Evolutionary conservation across 73 alveolate genomes (phyloP), one percentile per base, ranked within the genome.

Genomic region (Paramecium pentaurelia): DNA sequence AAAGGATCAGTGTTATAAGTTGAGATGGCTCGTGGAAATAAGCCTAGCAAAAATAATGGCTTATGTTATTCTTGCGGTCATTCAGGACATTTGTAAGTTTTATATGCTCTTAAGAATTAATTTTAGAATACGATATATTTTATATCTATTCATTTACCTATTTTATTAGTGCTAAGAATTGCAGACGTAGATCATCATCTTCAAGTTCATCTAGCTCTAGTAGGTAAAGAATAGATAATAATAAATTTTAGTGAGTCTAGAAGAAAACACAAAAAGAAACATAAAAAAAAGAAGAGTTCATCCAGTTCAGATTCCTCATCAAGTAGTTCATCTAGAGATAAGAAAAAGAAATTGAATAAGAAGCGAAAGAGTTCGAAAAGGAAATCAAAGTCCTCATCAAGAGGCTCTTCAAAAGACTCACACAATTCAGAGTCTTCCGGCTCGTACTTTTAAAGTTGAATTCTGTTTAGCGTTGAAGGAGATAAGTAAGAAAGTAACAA

Each of bases 21-120:
- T 47, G 91, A 80, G 34, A 80, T 80, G 91, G 91, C 91, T 45
- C 47, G 58, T 32, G 91, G 91, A 80, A 80, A 80, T 80, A 80
- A 80, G 91, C 91, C 91, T 11, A 45, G 77, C 30, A 80, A 49
- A 47, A 80, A 80, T 28, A 80, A 80, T 47, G 91, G 91, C 34
- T 18, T 80, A 40, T 80, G 91, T 28, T 80, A 80, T 47, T 45
- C 77, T 42, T 80, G 91, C 34, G 91, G 91, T 32, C 47, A 36
- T 9, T 45, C 47, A 9, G 91, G 91, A 44, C 91, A 80, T 47
- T 80, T 80, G 91, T 80, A 80, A 80, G 91, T 45, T 42, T 47
- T 27, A 27, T 42, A 25, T 32, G 1, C 12, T 9, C 70, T 54
- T 54, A 20, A 45, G 32, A 10, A 11, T 80, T 25, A 45, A 32